Base-by-base conservation (phyloP, 2,329 filamentous ascomycete species). In the Waltergamsia citrina region DNA sequence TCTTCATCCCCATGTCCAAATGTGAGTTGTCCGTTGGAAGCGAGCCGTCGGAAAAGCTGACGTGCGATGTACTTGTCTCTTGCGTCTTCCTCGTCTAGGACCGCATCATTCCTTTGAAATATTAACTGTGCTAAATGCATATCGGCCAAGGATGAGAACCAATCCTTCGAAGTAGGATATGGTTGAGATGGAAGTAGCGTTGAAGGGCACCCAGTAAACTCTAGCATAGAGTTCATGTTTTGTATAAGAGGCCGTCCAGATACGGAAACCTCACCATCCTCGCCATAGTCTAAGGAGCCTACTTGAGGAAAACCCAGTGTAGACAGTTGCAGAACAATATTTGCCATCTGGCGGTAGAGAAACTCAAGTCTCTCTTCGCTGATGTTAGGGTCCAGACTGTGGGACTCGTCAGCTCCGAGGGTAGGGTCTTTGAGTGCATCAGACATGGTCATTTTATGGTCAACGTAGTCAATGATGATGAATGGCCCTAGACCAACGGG, bases 271-370 rank as follows among this genome's bases (percentile, higher is more conserved):
- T 26, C 39, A 15, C 47, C 44, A 15, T 47, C 35, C 11, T 48
- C 40, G 3, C 45, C 34, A 29, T 57, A 38, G 20, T 41, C 33
- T 2, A 64, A 42, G 7, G 53, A 59, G 1, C 62, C 62, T 20
- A 67, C 64, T 17, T 44, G 43, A 19, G 48, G 30, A 18, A 65
- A 57, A 2, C 41, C 51, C 1, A 51, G 42, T 4, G 5, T 44
- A 12, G 48, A 56, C 2, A 68, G 51, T 36, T 65, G 53, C 5
- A 67, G 47, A 12, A 65, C 19, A 24, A 64, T 58, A 19, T 56
- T 51, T 10, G 62, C 62, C 37, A 67, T 50, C 38, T 67, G 51
- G 3, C 46, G 33, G 40, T 65, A 67, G 2, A 62, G 36, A 7
- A 41, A 35, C 33, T 51, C 38, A 0, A 64, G 51, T 21, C 46